A percentile compares a stretch with the other conserved stretches of the same genome.
These are phyloP conservation scores for Beauveria sp. DNA, from an alignment of 2,329 filamentous ascomycete genomes.

Conservation along the genomic window DNA sequence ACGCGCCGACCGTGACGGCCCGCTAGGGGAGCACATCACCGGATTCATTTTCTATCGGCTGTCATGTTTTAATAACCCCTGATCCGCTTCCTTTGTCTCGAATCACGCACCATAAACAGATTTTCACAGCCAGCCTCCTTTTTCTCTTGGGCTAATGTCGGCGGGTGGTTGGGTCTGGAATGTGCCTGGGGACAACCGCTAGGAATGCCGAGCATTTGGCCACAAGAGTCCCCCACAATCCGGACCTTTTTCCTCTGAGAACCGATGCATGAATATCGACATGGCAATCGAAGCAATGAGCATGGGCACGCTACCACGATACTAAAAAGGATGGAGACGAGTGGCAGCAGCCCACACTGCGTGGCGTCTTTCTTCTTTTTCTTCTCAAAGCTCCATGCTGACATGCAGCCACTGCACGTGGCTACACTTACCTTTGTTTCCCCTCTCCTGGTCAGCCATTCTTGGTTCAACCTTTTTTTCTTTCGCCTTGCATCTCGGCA, in stretches of 20 bases:
- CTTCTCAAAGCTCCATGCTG: not conserved
- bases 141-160: not conserved
- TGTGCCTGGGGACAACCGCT: not conserved
- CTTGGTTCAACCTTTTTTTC: not conserved
- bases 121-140: not conserved
- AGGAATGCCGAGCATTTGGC: not conserved
- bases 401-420: conserved; percentile 1
- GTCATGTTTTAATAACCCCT: not conserved
- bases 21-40: too few relatives aligned
- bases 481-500: not conserved
- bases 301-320: not conserved
- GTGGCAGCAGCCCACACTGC: not conserved
- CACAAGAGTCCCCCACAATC: not conserved
- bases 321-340: not conserved
- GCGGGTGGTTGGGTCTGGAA: not conserved
- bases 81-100: not conserved
- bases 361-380: not conserved
- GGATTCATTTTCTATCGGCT: not conserved
- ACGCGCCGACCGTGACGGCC: too few relatives aligned
- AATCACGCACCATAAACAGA: too few relatives aligned
- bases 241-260: not conserved
- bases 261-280: not conserved
- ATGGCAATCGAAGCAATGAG: not conserved
- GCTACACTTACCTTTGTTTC: too few relatives aligned
- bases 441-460: not conserved